A percentile compares a stretch with the other conserved stretches of the same genome.
Evolutionary conservation across 2,329 filamentous ascomycete genomes (phyloP).

Genomic region (Daldinia eschscholtzii): DNA sequence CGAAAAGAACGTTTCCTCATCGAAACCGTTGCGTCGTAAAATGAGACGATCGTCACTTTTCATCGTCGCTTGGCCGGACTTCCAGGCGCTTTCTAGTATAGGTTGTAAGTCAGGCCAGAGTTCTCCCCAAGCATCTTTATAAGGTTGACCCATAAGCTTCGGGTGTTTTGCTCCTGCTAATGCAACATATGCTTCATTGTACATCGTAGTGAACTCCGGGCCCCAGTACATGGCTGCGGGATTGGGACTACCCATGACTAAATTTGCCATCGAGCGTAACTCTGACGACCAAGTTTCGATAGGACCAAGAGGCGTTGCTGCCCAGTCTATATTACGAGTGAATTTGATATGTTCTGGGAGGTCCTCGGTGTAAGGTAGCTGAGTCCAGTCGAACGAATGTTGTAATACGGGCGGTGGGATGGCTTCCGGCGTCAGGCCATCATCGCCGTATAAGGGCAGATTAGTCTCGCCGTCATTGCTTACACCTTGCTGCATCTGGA

Average conservation of each 20-base stretch:
- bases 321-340: slow-evolving; percentile 79
- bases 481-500: slow-evolving; percentile 35
- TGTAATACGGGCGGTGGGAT: slow-evolving; percentile 49
- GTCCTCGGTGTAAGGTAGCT: slow-evolving; percentile 71
- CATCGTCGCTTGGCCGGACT: slow-evolving; percentile 83
- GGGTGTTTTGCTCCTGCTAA: slow-evolving; percentile 84
- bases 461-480: slow-evolving; percentile 46
- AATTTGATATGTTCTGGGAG: slow-evolving; percentile 80
- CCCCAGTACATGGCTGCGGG: slow-evolving; percentile 86
- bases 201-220: slow-evolving; percentile 74
- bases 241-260: slow-evolving; percentile 84
- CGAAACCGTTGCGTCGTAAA: slow-evolving; percentile 74
- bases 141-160: slow-evolving; percentile 77
- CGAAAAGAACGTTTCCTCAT: slow-evolving; percentile 86
- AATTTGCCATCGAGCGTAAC: slow-evolving; percentile 81
- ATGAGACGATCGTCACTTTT: slow-evolving; percentile 86
- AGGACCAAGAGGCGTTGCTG: slow-evolving; percentile 77
- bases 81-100: slow-evolving; percentile 74
- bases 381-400: slow-evolving; percentile 85
- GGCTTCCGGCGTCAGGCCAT: slow-evolving; percentile 44
- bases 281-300: slow-evolving; percentile 80
- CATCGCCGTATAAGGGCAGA: slow-evolving; percentile 38
- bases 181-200: slow-evolving; percentile 78
- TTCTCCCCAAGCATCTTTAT: slow-evolving; percentile 77
- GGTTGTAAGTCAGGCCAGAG: slow-evolving; percentile 79